These are phyloP conservation scores for Rhododendron vialii DNA, from an alignment of 148 eudicot species.

Conservation along the genomic window DNA sequence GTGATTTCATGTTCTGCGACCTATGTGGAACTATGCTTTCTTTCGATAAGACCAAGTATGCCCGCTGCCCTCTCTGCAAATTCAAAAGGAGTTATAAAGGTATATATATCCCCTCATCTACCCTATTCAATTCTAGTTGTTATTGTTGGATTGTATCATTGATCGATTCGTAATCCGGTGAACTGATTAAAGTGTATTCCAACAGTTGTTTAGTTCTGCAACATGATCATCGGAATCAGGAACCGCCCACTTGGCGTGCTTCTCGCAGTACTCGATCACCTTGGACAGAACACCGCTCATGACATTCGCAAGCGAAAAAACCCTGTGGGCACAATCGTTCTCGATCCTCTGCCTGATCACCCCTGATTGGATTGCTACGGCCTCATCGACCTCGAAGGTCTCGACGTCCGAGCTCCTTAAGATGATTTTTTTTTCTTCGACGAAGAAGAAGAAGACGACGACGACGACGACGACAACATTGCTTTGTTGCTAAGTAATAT, in stretches of 20 bases:
- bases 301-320: slow-evolving; percentile 28
- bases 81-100: slow-evolving; percentile 14
- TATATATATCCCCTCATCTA: background rate
- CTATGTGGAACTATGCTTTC: slow-evolving; percentile 28
- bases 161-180: background rate
- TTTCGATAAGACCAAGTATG: slow-evolving; percentile 20
- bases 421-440: slow-evolving; percentile 2
- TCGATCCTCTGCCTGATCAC: slow-evolving; percentile 23
- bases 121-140: background rate
- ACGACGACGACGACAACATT: too few relatives aligned
- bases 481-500: too few relatives aligned
- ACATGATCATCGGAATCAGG: background rate
- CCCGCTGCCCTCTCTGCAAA: slow-evolving; percentile 31
- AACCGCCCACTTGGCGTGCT: slow-evolving; percentile 5
- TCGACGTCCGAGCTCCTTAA: slow-evolving; percentile 16
- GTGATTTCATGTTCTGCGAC: slow-evolving; percentile 31
- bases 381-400: slow-evolving; percentile 26
- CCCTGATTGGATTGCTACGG: slow-evolving; percentile 20
- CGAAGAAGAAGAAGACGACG: background rate
- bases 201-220: background rate
- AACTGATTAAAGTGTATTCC: background rate
- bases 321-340: slow-evolving; percentile 12
- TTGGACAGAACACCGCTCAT: slow-evolving; percentile 12
- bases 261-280: slow-evolving; percentile 33
- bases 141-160: background rate